Evolutionary conservation across 805 yeast genomes (phyloP).

Genomic region (Pichia nanzhaoensis): DNA sequence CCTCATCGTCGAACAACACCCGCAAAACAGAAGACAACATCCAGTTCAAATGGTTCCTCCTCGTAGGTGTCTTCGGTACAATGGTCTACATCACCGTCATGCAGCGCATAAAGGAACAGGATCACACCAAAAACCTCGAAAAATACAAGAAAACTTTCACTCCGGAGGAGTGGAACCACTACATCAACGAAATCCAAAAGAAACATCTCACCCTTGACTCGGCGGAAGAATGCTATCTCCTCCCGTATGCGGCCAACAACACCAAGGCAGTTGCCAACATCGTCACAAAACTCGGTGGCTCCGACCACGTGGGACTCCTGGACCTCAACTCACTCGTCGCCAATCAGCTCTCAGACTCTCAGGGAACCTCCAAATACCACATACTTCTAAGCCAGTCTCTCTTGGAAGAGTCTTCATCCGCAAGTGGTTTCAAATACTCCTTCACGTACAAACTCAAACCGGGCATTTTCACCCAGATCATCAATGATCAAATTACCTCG

Average conservation of each 20-base stretch:
- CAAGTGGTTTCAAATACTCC: slow-evolving; percentile 24
- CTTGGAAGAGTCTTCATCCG: slow-evolving; percentile 20
- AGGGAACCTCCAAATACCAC: slow-evolving; percentile 37
- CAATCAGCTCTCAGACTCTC: slow-evolving; percentile 32
- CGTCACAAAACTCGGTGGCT: slow-evolving; percentile 15
- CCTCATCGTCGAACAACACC: slow-evolving; percentile 10
- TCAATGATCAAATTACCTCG: slow-evolving; percentile 32
- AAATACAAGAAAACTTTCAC: slow-evolving; percentile 35
- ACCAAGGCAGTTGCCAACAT: slow-evolving; percentile 14
- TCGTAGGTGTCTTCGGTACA: slow-evolving; percentile 41
- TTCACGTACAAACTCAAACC: slow-evolving; percentile 30
- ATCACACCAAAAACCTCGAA: slow-evolving; percentile 24
- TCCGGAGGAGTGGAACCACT: slow-evolving; percentile 41
- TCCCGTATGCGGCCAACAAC: slow-evolving; percentile 22
- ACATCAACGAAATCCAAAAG: slow-evolving; percentile 31
- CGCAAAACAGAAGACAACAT: slow-evolving; percentile 13
- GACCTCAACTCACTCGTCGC: slow-evolving; percentile 47
- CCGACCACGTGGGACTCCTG: slow-evolving; percentile 32
- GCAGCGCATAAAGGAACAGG: slow-evolving; percentile 27
- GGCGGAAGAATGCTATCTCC: slow-evolving; percentile 24
- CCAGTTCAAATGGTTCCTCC: slow-evolving; percentile 17
- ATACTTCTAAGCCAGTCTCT: slow-evolving; percentile 43
- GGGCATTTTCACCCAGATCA: slow-evolving; percentile 46
- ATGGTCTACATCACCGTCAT: slow-evolving; percentile 32
- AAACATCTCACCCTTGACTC: slow-evolving; percentile 25